phyloP scores from a whole-genome alignment of 176 grass and related monocot species.

The Dactylis glomerata region DNA sequence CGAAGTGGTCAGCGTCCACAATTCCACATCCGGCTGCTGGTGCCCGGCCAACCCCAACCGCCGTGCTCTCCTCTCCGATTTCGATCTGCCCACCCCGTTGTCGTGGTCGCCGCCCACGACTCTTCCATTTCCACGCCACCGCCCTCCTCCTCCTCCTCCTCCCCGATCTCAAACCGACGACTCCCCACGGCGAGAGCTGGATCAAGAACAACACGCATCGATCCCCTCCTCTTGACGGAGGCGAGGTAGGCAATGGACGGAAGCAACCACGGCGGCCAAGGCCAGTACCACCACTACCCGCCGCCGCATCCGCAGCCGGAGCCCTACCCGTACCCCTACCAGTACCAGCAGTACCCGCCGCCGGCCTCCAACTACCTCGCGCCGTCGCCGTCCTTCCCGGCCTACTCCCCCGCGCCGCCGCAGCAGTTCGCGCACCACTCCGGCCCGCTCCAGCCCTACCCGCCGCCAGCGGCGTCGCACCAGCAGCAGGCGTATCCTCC shows the following conservation, averaged over 20 bases:
- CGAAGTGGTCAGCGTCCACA: constrained; percentile 17
- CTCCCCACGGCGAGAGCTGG: neutral
- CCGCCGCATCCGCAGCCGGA: constrained; percentile 25
- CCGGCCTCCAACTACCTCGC: constrained; percentile 29
- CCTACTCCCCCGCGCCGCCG: constrained; percentile 13
- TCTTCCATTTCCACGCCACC: neutral
- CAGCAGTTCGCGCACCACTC: constrained; percentile 47
- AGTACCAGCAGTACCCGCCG: constrained; percentile 27
- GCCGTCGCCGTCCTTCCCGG: constrained; percentile 40
- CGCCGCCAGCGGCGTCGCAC: constrained; percentile 19
- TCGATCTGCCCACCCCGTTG: neutral
- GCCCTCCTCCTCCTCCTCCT: neutral
- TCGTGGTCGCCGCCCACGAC: constrained; percentile 29
- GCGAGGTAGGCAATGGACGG: constrained; percentile 36
- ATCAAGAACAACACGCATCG: neutral
- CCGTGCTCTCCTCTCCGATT: neutral
- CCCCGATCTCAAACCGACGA: neutral
- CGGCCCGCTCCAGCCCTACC: constrained; percentile 40
- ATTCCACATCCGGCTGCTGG: neutral
- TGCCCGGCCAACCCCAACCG: neutral
- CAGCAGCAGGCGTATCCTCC: constrained; percentile 17
- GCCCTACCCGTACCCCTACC: constrained; percentile 24
- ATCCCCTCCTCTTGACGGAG: neutral
- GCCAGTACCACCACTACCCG: constrained; percentile 2
- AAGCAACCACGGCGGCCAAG: constrained; percentile 19